Conservation (phyloP, 116 monocot genomes). For the Dioscorea cayenensis region DNA sequence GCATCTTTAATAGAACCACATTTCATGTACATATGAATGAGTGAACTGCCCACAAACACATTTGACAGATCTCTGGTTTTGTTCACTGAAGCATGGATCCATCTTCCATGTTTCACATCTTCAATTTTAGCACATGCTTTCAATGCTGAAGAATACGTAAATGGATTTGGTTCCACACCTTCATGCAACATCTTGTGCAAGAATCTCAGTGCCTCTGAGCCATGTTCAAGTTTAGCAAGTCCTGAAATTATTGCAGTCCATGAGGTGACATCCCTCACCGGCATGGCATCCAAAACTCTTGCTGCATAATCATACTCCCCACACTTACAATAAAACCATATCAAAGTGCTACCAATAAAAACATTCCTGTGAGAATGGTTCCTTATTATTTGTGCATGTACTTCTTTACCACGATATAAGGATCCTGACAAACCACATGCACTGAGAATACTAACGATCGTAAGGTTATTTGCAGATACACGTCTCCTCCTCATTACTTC, state of each 20-base stretch:
- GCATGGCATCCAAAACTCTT: constrained; percentile 67
- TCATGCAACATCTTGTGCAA: constrained; percentile 71
- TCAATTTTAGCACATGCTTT: constrained; percentile 70
- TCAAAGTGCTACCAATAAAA: constrained; percentile 61
- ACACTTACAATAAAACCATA: constrained; percentile 90
- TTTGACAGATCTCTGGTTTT: constrained; percentile 46
- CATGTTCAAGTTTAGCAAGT: constrained; percentile 33
- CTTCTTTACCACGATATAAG: constrained; percentile 58
- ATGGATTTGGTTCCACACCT: constrained; percentile 59
- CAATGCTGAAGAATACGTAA: constrained; percentile 78
- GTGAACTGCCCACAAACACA: constrained; percentile 73
- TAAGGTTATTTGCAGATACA: constrained; percentile 45
- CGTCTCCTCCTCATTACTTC: constrained; percentile 54
- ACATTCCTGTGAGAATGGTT: constrained; percentile 23
- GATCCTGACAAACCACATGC: constrained; percentile 61
- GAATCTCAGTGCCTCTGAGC: constrained; percentile 44
- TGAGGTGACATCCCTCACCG: constrained; percentile 53
- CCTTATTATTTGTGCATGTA: constrained; percentile 64
- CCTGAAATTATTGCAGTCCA: constrained; percentile 92
- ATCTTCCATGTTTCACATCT: constrained; percentile 34
- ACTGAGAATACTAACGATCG: constrained; percentile 58
- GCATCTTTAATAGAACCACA: constrained; percentile 63
- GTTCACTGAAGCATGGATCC: constrained; percentile 67
- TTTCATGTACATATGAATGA: constrained; percentile 81
- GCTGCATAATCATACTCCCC: constrained; percentile 50